Base-by-base conservation (phyloP, 768 basidiomycete genomes). In the Boletus speciosus region DNA sequence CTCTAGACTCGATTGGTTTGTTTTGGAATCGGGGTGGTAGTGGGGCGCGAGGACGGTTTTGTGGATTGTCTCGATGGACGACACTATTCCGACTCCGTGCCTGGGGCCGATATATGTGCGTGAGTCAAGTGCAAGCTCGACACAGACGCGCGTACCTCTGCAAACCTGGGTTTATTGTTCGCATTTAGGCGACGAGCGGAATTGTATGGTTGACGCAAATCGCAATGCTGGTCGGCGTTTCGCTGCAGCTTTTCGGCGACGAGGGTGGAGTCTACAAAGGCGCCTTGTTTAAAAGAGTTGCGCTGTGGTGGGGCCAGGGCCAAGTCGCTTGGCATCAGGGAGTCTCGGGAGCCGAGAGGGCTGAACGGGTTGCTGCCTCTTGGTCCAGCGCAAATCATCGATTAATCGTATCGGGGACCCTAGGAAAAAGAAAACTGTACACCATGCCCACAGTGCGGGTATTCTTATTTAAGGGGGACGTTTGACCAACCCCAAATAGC, bases 21-120 rank as follows among this genome's bases (percentile, higher is more conserved):
- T 44, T 50, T 51, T 21, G 66, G 0, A 44, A 34, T 46, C 54
- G 66, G 27, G 63, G 42, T 2, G 53, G 42, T 12, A 36, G 0
- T 14, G 14, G 14, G 3, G 32, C 2, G 3, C 47, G 44, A 21
- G 0, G 1, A 31, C 0, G 0, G 7, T 36, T 40, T 2, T n/a
- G 11, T 31, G 5, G 25, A 15, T 31, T 47, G 43, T 50, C 31
- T 51, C 21, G 50, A 29, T 34, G 39, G 16, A 19, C 14, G n/a
- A 3, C 36, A 9, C 19, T 23, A 6, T 47, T 44, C 43, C 46
- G 59, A 42, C 11, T 11, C 11, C 25, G 56, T 29, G 41, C 14
- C 58, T 61, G 12, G 14, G 1, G 10, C 42, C 16, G 41, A 54
- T 25, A 27, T 19, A 5, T 14, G 8, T 40, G 35, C 1, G 15